Evolutionary conservation across 2,329 filamentous ascomycete genomes (phyloP).

Genomic region (Colletotrichum plurivorum): DNA sequence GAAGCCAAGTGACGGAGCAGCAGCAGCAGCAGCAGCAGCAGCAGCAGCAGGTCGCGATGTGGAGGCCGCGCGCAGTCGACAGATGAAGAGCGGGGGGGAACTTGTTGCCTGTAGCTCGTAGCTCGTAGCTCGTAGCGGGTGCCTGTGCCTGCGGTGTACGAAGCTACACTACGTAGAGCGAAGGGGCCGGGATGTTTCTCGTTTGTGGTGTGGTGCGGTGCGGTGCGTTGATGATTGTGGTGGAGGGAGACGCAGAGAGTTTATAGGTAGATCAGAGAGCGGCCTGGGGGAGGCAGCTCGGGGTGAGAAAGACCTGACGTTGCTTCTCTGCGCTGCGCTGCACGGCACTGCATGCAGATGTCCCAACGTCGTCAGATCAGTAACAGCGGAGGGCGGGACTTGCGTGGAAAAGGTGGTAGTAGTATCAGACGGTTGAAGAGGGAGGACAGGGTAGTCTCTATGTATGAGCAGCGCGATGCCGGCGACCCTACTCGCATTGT

Average conservation of each 20-base stretch:
- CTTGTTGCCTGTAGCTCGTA: no score
- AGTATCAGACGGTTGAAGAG: constrained; percentile 20
- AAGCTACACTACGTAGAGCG: background rate
- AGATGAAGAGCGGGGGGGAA: no score
- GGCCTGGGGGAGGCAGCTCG: background rate
- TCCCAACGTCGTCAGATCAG: constrained; percentile 25
- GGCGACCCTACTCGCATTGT: constrained; percentile 1
- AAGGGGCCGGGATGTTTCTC: constrained; percentile 32
- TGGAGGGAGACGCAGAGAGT: constrained; percentile 22
- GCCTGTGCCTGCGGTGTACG: background rate
- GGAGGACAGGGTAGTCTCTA: background rate
- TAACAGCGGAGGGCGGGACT: constrained; percentile 5
- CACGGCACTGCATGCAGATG: constrained; percentile 25
- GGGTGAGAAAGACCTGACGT: constrained; percentile 14
- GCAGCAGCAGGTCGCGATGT: constrained; percentile 17
- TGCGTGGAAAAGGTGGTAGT: constrained; percentile 8
- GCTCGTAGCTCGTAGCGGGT: background rate
- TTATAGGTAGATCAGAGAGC: constrained; percentile 25
- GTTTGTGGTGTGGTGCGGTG: constrained; percentile 29
- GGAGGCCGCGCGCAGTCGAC: constrained; percentile 6
- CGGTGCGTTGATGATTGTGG: constrained; percentile 5
- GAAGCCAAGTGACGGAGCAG: constrained; percentile 30
- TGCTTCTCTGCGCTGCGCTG: constrained; percentile 18
- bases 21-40: no score
- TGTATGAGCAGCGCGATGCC: background rate